Percentiles rank a stretch among this genome's conserved stretches.
Conservation (phyloP, 23 red algal genomes). For the Gracilaria caudata region DNA sequence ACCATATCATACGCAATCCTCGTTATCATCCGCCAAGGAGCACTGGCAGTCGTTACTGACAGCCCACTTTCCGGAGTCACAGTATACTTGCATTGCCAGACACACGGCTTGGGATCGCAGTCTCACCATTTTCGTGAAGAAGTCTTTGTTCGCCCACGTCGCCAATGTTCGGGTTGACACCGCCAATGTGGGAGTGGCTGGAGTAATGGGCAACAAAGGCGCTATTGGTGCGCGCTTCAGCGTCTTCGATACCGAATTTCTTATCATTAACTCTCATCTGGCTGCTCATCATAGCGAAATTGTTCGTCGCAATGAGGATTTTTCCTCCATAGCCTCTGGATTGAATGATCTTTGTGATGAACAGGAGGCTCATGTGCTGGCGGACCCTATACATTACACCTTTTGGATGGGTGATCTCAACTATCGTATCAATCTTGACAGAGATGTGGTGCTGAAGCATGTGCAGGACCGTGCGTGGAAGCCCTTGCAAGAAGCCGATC, state of each 20-base stretch:
- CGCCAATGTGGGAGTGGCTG: slow-evolving; percentile 46
- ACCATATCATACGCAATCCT: not conserved
- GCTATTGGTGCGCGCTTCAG: slow-evolving; percentile 68
- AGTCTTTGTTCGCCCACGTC: slow-evolving; percentile 1
- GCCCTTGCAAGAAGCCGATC: slow-evolving; percentile 71
- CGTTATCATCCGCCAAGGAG: slow-evolving; percentile 34
- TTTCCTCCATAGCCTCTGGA: slow-evolving; percentile 41
- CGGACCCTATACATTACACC: slow-evolving; percentile 55
- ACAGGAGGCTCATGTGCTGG: slow-evolving; percentile 13
- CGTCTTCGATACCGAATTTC: slow-evolving; percentile 70
- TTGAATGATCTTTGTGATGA: slow-evolving; percentile 32
- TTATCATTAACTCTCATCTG: slow-evolving; percentile 73
- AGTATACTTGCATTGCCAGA: slow-evolving; percentile 48
- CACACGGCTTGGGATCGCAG: slow-evolving; percentile 43
- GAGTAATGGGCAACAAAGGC: slow-evolving; percentile 75
- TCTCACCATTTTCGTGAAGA: slow-evolving; percentile 41
- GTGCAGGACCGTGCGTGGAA: slow-evolving; percentile 69
- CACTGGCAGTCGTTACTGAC: slow-evolving; percentile 51
- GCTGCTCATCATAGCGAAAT: slow-evolving; percentile 71
- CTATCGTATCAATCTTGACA: slow-evolving; percentile 85
- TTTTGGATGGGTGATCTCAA: slow-evolving; percentile 97
- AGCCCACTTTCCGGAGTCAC: slow-evolving; percentile 53
- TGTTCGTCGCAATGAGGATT: slow-evolving; percentile 53
- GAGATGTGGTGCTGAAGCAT: slow-evolving; percentile 71
- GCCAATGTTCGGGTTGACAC: slow-evolving; percentile 42